phyloP scores from a whole-genome alignment of 768 basidiomycete species.

The Lyophyllum decastes region DNA sequence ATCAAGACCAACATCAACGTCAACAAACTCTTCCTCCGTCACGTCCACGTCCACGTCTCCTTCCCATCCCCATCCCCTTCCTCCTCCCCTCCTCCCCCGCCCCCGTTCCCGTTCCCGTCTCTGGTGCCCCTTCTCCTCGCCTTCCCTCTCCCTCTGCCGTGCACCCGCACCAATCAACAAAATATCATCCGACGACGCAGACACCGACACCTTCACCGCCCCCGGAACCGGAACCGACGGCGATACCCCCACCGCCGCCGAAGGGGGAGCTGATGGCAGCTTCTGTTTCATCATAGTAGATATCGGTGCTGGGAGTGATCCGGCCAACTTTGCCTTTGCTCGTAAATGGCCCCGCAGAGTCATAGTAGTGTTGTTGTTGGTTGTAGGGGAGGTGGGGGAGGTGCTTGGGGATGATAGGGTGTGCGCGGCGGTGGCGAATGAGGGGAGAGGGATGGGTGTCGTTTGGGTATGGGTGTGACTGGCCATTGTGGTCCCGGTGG shows the following conservation, averaged over 20 bases:
- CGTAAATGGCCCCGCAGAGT: no score
- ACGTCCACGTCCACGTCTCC: not conserved
- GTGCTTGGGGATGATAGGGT: constrained; percentile 10
- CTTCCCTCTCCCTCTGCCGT: not conserved
- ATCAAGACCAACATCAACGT: not conserved
- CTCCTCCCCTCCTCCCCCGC: not conserved
- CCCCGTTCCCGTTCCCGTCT: not conserved
- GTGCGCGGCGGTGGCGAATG: constrained; percentile 36
- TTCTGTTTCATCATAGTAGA: no score
- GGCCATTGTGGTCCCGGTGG: constrained; percentile 26
- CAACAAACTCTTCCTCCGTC: not conserved
- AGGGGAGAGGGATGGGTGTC: constrained; percentile 37
- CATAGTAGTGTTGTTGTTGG: no score
- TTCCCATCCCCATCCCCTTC: not conserved
- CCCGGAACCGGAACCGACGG: not conserved
- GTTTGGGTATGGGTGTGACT: no score
- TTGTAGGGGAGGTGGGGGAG: no score
- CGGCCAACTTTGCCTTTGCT: no score
- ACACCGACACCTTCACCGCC: not conserved
- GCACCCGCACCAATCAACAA: not conserved
- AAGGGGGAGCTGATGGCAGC: no score
- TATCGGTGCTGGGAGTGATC: no score
- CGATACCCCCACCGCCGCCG: no score
- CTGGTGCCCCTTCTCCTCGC: not conserved
- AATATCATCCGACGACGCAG: not conserved